These are phyloP conservation scores for Heteromeles arbutifolia DNA, from an alignment of 306 rosid species.

Conservation along the genomic window DNA sequence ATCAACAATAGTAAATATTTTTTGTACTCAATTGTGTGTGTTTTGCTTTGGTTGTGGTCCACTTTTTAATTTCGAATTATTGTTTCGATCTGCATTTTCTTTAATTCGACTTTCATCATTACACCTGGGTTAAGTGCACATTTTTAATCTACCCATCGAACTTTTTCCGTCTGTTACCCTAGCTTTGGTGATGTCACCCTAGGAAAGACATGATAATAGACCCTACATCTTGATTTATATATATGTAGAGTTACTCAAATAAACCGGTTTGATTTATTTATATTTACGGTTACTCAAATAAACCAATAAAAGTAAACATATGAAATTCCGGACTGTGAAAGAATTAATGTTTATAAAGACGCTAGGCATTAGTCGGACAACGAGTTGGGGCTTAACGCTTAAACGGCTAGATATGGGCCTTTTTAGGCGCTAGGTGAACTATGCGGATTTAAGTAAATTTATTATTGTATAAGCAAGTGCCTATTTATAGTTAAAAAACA, in stretches of 20 bases:
- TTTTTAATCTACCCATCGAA: background rate
- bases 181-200: background rate
- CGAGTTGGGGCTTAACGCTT: rapidly evolving
- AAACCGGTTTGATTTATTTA: background rate
- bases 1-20: too few species aligned
- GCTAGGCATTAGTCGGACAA: rapidly evolving
- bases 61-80: background rate
- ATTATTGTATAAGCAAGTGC: too few species aligned
- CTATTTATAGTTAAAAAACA: too few species aligned
- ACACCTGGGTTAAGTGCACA: background rate
- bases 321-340: background rate
- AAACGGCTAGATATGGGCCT: too few species aligned
- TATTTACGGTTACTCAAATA: background rate
- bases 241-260: too few species aligned
- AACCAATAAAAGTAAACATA: too few species aligned
- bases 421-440: rapidly evolving
- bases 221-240: background rate
- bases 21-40: background rate
- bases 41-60: background rate
- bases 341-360: too few species aligned
- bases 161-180: background rate
- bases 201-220: background rate
- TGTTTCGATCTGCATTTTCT: background rate
- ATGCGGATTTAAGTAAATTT: too few species aligned
- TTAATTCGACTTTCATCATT: background rate